Evolutionary conservation across 306 rosid species (phyloP).

Genomic region (Mimosa pudica): DNA sequence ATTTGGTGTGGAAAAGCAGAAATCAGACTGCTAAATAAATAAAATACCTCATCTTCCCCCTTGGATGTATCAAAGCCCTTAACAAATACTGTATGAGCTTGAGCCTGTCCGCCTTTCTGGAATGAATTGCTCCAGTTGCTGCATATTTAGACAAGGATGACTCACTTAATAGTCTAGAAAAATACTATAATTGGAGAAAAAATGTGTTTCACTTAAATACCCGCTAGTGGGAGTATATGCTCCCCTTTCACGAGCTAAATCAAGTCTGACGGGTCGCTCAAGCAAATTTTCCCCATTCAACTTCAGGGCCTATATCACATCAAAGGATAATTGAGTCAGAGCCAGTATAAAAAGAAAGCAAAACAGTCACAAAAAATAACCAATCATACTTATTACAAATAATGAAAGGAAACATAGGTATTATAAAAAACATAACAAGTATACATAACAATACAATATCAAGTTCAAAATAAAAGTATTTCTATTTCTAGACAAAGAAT

Average conservation of each 20-base stretch:
- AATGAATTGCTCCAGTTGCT: constrained; percentile 57
- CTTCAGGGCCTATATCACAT: constrained; percentile 56
- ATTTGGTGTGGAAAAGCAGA: neutral
- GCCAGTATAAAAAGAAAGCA: neutral
- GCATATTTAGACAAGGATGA: neutral
- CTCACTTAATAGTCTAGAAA: neutral
- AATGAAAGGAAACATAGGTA: neutral
- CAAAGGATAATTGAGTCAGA: neutral
- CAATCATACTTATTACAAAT: neutral
- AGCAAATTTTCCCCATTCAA: constrained; percentile 53
- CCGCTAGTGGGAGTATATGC: constrained; percentile 60
- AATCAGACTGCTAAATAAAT: neutral
- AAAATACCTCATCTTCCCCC: constrained; percentile 70
- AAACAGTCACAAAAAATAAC: neutral
- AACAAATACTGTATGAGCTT: constrained; percentile 51
- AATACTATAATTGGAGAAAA: neutral
- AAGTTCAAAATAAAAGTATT: neutral
- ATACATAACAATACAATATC: neutral
- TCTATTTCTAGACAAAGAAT: neutral
- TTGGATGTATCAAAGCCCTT: constrained; percentile 70
- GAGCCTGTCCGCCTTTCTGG: constrained; percentile 54
- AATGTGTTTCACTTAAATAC: constrained; percentile 25
- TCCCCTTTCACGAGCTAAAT: constrained; percentile 71
- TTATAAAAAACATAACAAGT: neutral
- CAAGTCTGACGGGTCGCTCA: constrained; percentile 60